phyloP scores from a whole-genome alignment of 805 yeast species.

The Maudiozyma serrabonitensis region DNA sequence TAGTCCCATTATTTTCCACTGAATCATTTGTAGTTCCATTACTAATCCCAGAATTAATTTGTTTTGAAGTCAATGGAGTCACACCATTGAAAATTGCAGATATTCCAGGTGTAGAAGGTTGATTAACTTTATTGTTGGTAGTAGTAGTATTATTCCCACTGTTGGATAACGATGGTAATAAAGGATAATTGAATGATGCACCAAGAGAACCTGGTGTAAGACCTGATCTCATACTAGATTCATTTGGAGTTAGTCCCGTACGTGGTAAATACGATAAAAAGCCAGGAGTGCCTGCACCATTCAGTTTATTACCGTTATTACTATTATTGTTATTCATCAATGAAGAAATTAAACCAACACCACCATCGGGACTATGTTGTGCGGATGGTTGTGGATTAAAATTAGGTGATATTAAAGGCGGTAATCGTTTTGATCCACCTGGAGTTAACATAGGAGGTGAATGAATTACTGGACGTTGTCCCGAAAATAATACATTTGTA shows the following conservation, averaged over 20 bases:
- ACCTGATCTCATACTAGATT: constrained; percentile 61
- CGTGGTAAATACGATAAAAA: constrained; percentile 20
- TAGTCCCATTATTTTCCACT: no score
- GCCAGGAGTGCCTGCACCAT: constrained; percentile 2
- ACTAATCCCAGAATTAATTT: background rate
- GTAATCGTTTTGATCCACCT: constrained; percentile 46
- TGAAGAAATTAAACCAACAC: background rate
- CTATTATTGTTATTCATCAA: background rate
- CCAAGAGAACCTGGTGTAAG: constrained; percentile 51
- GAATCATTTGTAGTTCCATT: no score
- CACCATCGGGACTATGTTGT: background rate
- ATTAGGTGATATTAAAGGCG: constrained; percentile 27
- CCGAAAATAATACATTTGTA: constrained; percentile 1
- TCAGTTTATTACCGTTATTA: background rate
- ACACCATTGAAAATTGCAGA: background rate
- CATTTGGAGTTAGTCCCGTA: constrained; percentile 69
- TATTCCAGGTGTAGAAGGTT: constrained; percentile 3
- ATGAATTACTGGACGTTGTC: constrained; percentile 14
- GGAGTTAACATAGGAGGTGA: constrained; percentile 45
- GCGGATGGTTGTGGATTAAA: constrained; percentile 3
- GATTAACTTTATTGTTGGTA: background rate
- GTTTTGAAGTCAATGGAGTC: background rate
- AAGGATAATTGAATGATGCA: constrained; percentile 9
- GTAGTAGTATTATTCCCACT: background rate
- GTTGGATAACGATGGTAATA: constrained; percentile 9